phyloP scores from a whole-genome alignment of 1,139 yeast genomes.

The Magnusiomyces magnusii region DNA sequence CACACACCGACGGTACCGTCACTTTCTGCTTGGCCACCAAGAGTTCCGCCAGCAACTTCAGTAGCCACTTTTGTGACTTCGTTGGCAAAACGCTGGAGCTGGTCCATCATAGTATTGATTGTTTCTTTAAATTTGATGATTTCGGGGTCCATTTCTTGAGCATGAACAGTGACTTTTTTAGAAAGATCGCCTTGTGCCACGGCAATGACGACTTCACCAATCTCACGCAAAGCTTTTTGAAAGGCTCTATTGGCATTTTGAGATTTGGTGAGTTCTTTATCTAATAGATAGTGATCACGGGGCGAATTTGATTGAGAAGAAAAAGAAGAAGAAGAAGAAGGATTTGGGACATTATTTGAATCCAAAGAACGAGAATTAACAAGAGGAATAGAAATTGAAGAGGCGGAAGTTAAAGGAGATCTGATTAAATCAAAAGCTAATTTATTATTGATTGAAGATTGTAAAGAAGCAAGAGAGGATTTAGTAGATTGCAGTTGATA shows the following conservation, averaged over 20 bases:
- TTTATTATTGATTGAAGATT: constrained; percentile 22
- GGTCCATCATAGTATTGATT: constrained; percentile 84
- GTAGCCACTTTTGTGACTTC: constrained; percentile 84
- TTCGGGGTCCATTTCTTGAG: constrained; percentile 62
- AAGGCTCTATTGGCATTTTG: constrained; percentile 67
- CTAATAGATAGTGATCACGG: constrained; percentile 32
- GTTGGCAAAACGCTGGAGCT: constrained; percentile 69
- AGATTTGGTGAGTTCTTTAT: constrained; percentile 43
- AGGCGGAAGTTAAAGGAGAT: background rate
- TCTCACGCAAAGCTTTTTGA: constrained; percentile 67
- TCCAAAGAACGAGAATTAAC: background rate
- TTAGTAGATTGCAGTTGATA: constrained; percentile 34
- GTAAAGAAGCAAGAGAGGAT: constrained; percentile 32
- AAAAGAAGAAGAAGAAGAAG: background rate
- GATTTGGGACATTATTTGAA: background rate
- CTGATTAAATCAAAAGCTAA: constrained; percentile 22
- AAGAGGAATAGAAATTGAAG: background rate
- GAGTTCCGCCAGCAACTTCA: constrained; percentile 81
- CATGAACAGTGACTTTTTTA: constrained; percentile 65
- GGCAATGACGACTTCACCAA: constrained; percentile 73
- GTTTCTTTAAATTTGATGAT: constrained; percentile 72
- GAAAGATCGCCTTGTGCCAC: constrained; percentile 83
- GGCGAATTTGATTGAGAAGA: constrained; percentile 5
- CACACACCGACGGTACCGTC: constrained; percentile 82
- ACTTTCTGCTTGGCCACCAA: constrained; percentile 82